Evolutionary conservation across 2,329 filamentous ascomycete genomes (phyloP).

Genomic region (Arthrobotrys entomopaga): DNA sequence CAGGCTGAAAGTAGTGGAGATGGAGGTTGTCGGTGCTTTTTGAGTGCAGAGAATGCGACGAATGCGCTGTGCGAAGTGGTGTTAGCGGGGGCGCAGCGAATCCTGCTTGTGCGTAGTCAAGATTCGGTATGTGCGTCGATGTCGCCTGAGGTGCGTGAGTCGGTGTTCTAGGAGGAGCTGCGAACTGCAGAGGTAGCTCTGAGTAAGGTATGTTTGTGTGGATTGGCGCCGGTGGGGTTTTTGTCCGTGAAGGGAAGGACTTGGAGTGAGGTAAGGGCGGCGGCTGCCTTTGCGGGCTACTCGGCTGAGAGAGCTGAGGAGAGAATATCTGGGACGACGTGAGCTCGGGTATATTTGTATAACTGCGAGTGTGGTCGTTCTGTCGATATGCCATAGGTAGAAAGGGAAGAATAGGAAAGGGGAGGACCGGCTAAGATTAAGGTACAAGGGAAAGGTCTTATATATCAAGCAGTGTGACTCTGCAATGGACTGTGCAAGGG

Average conservation of each 20-base stretch:
- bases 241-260: conserved; percentile 44
- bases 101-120: conserved; percentile 52
- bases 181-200: conserved; percentile 40
- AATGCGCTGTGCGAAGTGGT: conserved; percentile 37
- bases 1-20: conserved; percentile 39
- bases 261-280: conserved; percentile 20
- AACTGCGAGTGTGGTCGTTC: conserved; percentile 52
- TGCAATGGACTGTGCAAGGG: conserved; percentile 18
- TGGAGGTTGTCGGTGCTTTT: conserved; percentile 54
- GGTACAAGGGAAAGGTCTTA: conserved; percentile 32
- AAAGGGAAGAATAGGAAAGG: conserved; percentile 24
- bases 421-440: conserved; percentile 20
- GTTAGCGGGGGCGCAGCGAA: conserved; percentile 50
- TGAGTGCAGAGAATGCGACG: conserved; percentile 35
- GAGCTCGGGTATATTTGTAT: conserved; percentile 55
- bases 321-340: conserved; percentile 53
- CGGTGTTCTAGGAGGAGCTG: conserved; percentile 51
- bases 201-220: conserved; percentile 51
- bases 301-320: conserved; percentile 1
- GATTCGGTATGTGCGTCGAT: conserved; percentile 48
- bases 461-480: conserved; percentile 46
- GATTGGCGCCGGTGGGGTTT: conserved; percentile 52
- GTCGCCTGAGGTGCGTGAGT: conserved; percentile 49
- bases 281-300: conserved; percentile 16
- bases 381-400: conserved; percentile 55